Conservation (phyloP, 1,284 basidiomycete genomes). For the Ceratobasidium sp. region DNA sequence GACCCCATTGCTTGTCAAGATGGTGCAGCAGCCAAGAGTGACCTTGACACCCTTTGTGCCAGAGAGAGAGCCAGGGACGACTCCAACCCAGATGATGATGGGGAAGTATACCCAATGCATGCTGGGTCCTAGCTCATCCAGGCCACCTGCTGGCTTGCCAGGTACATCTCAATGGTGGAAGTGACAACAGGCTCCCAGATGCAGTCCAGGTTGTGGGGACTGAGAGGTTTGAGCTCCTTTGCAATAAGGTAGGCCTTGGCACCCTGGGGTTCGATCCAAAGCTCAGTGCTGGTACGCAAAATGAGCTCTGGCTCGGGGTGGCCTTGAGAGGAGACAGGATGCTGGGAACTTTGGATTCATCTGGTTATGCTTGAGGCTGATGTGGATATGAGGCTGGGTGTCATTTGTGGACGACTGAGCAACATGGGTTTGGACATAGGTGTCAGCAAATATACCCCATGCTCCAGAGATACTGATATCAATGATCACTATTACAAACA, state of each 20-base stretch:
- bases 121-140: slow-evolving; percentile 30
- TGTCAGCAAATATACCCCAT: too few relatives aligned
- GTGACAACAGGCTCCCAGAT: slow-evolving; percentile 35
- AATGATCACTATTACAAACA: too few relatives aligned
- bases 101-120: slow-evolving; percentile 14
- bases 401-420: too few relatives aligned
- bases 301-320: too few relatives aligned
- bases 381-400: too few relatives aligned
- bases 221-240: slow-evolving; percentile 40
- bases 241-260: slow-evolving; percentile 41
- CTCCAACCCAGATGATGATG: slow-evolving; percentile 45
- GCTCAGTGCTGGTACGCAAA: too few relatives aligned
- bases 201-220: slow-evolving; percentile 31
- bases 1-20: slow-evolving; percentile 41
- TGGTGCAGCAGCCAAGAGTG: slow-evolving; percentile 37
- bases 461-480: too few relatives aligned
- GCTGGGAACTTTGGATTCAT: too few relatives aligned
- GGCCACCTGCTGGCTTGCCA: slow-evolving; percentile 29
- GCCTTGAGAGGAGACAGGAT: too few relatives aligned
- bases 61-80: slow-evolving; percentile 41
- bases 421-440: too few relatives aligned
- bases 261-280: too few relatives aligned
- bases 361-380: too few relatives aligned
- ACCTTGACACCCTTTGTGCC: slow-evolving; percentile 38
- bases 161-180: slow-evolving; percentile 26